Percentiles rank a stretch among this genome's conserved stretches.
These are phyloP conservation scores for Tolypocladium tundrense DNA, from an alignment of 2,329 filamentous ascomycete species.

Conservation along the genomic window DNA sequence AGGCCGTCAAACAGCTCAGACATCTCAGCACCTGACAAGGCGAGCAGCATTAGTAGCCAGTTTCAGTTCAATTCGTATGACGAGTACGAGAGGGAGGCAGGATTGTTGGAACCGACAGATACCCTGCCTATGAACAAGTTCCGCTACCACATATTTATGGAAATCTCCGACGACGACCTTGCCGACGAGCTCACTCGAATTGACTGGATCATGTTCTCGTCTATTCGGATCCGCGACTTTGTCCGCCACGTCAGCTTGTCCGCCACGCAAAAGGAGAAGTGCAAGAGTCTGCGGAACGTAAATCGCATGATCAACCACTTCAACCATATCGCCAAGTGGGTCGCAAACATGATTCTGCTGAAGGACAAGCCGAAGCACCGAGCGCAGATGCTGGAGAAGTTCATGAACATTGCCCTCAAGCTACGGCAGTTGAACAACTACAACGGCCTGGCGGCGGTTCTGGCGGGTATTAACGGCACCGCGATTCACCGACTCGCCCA, in stretches of 20 bases:
- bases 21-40: conserved; percentile 27
- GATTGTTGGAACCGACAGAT: conserved; percentile 58
- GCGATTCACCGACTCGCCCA: conserved; percentile 74
- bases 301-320: conserved; percentile 92
- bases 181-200: conserved; percentile 89
- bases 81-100: conserved; percentile 70
- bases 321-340: conserved; percentile 76
- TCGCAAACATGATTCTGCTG: conserved; percentile 74
- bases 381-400: conserved; percentile 84
- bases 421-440: conserved; percentile 92
- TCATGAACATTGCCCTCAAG: conserved; percentile 82
- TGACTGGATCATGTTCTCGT: conserved; percentile 97
- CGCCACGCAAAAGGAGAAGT: conserved; percentile 59
- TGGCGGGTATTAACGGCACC: conserved; percentile 84
- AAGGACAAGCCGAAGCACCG: conserved; percentile 94
- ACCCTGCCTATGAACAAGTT: conserved; percentile 67
- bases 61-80: conserved; percentile 59
- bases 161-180: conserved; percentile 71
- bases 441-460: conserved; percentile 86
- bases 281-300: conserved; percentile 71
- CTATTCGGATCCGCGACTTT: conserved; percentile 84
- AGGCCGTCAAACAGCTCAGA: conserved; percentile 38
- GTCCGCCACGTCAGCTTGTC: conserved; percentile 82
- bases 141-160: conserved; percentile 87
- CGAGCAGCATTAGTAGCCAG: conserved; percentile 28